Evolutionary conservation across 306 rosid species (phyloP).

Genomic region (Quercus cerris): DNA sequence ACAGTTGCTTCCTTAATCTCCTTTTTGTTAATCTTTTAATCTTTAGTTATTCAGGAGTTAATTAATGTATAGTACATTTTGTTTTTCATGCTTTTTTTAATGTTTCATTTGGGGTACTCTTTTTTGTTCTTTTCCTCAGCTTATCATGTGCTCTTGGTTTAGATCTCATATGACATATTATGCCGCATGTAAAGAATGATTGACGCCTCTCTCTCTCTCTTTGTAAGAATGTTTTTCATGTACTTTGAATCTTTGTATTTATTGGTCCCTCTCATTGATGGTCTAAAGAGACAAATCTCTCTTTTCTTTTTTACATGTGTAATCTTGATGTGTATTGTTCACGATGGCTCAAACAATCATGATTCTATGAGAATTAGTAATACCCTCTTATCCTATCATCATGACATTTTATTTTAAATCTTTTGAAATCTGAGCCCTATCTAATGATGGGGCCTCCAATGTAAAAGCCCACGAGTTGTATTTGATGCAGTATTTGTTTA

Average conservation of each 20-base stretch:
- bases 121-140: slow-evolving; percentile 12
- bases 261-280: neutral
- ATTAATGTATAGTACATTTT: no score
- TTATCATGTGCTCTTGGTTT: slow-evolving; percentile 15
- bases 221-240: slow-evolving; percentile 18
- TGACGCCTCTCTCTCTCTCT: neutral
- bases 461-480: neutral
- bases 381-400: neutral
- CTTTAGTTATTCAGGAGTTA: neutral
- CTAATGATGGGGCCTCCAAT: neutral
- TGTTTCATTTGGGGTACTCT: slow-evolving; percentile 1
- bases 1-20: slow-evolving; percentile 1
- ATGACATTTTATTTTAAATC: neutral
- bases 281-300: slow-evolving; percentile 6
- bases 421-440: neutral
- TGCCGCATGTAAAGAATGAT: neutral
- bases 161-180: slow-evolving; percentile 1
- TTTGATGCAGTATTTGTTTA: neutral
- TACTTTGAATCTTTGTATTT: neutral
- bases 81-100: neutral
- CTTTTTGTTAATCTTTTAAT: neutral
- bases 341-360: neutral
- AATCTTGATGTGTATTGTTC: neutral
- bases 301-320: neutral
- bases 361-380: neutral